phyloP scores from a whole-genome alignment of 2,329 filamentous ascomycete genomes.

The Talaromyces sp. region DNA sequence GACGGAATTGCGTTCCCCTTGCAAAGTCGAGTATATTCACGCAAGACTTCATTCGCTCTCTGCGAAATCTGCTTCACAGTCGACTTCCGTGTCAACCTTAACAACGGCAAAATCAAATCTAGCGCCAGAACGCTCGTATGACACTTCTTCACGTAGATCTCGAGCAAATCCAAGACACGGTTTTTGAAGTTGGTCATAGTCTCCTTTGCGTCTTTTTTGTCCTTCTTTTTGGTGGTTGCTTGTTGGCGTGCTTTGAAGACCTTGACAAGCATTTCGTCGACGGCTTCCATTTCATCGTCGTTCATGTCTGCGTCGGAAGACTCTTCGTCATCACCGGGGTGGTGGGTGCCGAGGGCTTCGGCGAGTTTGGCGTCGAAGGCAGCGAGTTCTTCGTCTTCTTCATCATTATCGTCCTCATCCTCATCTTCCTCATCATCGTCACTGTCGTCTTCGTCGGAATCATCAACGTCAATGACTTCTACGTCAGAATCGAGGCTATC shows the following conservation, averaged over 20 bases:
- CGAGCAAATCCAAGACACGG: constrained; percentile 81
- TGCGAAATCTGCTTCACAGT: constrained; percentile 70
- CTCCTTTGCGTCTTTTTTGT: constrained; percentile 82
- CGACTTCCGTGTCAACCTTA: constrained; percentile 74
- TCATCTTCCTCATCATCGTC: constrained; percentile 14
- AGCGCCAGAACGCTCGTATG: constrained; percentile 65
- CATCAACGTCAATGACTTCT: constrained; percentile 27
- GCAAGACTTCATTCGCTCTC: constrained; percentile 69
- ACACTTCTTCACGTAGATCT: constrained; percentile 79
- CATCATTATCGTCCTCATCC: constrained; percentile 41
- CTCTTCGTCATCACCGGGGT: constrained; percentile 51
- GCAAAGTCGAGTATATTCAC: constrained; percentile 66
- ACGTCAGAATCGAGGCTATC: constrained; percentile 38
- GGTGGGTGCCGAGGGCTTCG: constrained; percentile 70
- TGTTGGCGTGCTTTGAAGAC: constrained; percentile 79
- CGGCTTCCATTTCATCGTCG: constrained; percentile 88
- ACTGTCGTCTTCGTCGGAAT: constrained; percentile 28
- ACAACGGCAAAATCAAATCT: constrained; percentile 68
- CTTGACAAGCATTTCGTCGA: constrained; percentile 77
- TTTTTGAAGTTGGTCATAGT: constrained; percentile 93
- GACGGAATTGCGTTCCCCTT: constrained; percentile 46
- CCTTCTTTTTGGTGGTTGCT: constrained; percentile 68
- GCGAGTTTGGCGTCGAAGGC: constrained; percentile 73
- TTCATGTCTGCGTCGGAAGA: constrained; percentile 76
- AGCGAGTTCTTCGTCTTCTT: constrained; percentile 53